phyloP scores from a whole-genome alignment of 1,284 basidiomycete species.

The Pseudozyma sp. region DNA sequence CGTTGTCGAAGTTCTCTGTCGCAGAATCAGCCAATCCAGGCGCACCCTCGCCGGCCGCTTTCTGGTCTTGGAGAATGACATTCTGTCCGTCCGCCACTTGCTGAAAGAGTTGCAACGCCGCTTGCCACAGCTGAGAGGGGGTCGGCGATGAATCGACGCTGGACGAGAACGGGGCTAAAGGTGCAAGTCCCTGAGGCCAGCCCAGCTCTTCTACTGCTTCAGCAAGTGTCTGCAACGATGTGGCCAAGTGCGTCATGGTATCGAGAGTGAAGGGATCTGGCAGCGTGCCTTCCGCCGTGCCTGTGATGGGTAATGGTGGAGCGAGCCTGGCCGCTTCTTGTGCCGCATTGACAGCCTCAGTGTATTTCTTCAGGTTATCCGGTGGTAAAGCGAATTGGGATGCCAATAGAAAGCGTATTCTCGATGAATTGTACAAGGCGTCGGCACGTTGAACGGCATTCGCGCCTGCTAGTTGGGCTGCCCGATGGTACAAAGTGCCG shows the following conservation, averaged over 20 bases:
- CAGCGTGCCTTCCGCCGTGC: conserved; percentile 7
- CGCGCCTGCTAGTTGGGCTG: conserved; percentile 23
- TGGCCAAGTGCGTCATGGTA: conserved; percentile 39
- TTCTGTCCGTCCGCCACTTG: conserved; percentile 32
- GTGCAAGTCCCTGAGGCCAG: conserved; percentile 28
- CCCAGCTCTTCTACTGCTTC: conserved; percentile 50
- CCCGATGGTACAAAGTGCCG: conserved; percentile 31
- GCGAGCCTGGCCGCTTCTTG: conserved; percentile 34
- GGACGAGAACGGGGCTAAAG: neutral
- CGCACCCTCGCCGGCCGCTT: neutral
- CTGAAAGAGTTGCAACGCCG: conserved; percentile 25
- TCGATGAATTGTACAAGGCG: conserved; percentile 41
- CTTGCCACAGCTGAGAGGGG: conserved; percentile 27
- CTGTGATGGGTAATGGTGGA: conserved; percentile 10
- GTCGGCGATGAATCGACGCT: neutral
- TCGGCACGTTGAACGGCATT: conserved; percentile 23
- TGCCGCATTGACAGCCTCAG: conserved; percentile 27
- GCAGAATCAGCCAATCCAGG: neutral
- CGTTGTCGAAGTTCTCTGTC: neutral
- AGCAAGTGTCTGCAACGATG: conserved; percentile 39
- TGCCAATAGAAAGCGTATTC: conserved; percentile 52
- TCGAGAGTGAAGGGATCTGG: conserved; percentile 53
- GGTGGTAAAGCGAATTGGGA: conserved; percentile 51
- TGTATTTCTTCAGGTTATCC: conserved; percentile 22
- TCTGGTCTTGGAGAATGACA: conserved; percentile 34